Percentiles rank a stretch among this genome's conserved stretches.
Evolutionary conservation across 148 eudicot species (phyloP).

Genomic region (Beta vulgaris): DNA sequence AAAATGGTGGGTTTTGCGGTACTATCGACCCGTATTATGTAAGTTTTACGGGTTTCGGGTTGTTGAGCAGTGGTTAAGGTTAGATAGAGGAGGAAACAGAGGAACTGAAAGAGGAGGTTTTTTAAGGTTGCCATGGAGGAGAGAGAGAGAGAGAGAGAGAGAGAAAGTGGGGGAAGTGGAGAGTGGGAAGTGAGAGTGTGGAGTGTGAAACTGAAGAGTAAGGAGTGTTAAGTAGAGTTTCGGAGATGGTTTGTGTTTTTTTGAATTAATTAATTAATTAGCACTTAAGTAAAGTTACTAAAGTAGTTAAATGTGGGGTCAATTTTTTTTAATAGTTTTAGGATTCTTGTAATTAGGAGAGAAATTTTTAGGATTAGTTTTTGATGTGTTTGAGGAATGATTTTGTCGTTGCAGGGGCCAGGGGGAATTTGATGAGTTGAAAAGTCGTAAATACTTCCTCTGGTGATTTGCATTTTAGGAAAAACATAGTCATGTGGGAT

Average conservation of each 20-base stretch:
- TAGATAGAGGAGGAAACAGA: constrained; percentile 25
- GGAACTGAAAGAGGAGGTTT: constrained; percentile 3
- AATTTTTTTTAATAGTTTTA: no score
- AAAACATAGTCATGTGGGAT: no score
- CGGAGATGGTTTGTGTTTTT: constrained; percentile 12
- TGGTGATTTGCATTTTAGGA: no score
- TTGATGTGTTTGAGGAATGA: neutral
- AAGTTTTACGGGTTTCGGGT: constrained; percentile 39
- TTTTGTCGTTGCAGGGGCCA: constrained; percentile 7
- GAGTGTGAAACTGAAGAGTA: neutral
- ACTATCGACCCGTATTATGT: constrained; percentile 57
- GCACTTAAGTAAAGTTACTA: neutral
- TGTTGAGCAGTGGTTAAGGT: constrained; percentile 16
- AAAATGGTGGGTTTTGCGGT: constrained; percentile 71
- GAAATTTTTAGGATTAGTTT: no score
- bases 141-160: constrained; percentile 20
- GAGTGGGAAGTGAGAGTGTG: constrained; percentile 11
- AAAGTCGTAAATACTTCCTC: neutral
- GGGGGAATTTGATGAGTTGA: neutral
- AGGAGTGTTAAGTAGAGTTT: neutral
- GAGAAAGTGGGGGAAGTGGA: constrained; percentile 17
- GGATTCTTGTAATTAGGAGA: no score
- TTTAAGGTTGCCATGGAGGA: constrained; percentile 36
- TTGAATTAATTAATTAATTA: constrained; percentile 2
- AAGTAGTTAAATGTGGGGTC: no score